Base-by-base conservation (phyloP, 495 filamentous ascomycete genomes). In the Talaromyces thailandensis region DNA sequence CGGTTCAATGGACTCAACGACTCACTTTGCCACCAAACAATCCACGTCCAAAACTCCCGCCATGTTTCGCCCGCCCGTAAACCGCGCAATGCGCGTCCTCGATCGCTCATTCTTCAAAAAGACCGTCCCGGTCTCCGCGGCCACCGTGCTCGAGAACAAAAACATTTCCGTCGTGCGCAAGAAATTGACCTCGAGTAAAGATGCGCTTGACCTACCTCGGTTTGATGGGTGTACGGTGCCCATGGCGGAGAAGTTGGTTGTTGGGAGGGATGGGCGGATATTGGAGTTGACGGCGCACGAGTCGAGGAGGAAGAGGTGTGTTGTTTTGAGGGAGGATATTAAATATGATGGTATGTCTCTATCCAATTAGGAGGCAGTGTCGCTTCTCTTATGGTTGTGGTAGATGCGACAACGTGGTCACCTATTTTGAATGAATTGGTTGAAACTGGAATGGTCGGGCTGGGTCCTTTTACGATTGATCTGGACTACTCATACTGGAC, bases 401-500 rank as follows among this genome's bases (percentile, higher is more conserved):
- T 70, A 96, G 92, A 86, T 71, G 75, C 83, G 62, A 76, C 82
- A 32, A 95, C 91, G 14, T 96, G 88, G 86, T 87, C 87, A 56
- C 68, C 84, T 5, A 81, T 75, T 31, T 69, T 96, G n/a, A 80
- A 72, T 37, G 86, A 89, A 56, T 81, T 91, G 25, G 84, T 93
- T 1, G 69, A 86, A 56, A 81, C 78, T 57, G 79, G 87, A 63
- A 82, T 87, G 32, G 70, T 96, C 40, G 76, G 78, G 14, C 68
- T 98, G 32, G 77, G 88, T 12, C 87, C 90, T 6, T 98, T 88
- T 70, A 79, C 86, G 51, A 74, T 99, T 40, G 69, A 79, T 37
- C 76, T 99, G 63, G 83, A 88, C 57, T 99, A 99, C 75, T 78
- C 86, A 62, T 87, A 92, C 71, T 99, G 92, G 92, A 85, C 75